Conservation (phyloP, 192 early-diverging fungal genomes). For the Coemansia sp. region DNA sequence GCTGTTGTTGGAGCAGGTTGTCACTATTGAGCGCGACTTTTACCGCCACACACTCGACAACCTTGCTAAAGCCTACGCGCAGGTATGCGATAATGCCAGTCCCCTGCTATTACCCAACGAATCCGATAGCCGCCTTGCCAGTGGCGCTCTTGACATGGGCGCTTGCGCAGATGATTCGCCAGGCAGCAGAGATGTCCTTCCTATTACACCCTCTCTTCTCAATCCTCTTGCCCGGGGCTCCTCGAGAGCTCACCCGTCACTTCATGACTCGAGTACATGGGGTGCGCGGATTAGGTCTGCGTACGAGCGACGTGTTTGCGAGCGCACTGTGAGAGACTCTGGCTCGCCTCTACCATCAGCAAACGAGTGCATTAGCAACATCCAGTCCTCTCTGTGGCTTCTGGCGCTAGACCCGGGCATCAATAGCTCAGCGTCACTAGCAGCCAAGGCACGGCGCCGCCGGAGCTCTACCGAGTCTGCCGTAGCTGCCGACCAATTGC, state of each 20-base stretch:
- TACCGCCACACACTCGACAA: conserved; percentile 10
- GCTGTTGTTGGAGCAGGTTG: conserved; percentile 26
- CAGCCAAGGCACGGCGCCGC: conserved; percentile 30
- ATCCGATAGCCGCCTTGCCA: not conserved
- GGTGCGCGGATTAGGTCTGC: not conserved
- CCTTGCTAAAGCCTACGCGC: not conserved
- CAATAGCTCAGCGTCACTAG: conserved; percentile 12
- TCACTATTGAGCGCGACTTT: conserved; percentile 34
- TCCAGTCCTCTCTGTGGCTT: conserved; percentile 32
- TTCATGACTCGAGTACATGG: not conserved
- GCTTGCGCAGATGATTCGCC: not conserved
- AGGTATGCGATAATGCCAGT: not conserved
- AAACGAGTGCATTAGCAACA: conserved; percentile 21
- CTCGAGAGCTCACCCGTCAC: not conserved
- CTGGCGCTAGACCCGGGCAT: conserved; percentile 31
- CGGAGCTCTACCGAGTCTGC: conserved; percentile 17
- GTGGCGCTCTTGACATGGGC: not conserved
- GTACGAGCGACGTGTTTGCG: conserved; percentile 11
- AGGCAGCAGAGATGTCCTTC: too few species aligned
- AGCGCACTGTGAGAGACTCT: conserved; percentile 7
- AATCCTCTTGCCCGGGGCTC: not conserved
- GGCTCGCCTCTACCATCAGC: conserved; percentile 18
- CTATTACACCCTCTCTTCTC: not conserved
- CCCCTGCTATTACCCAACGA: not conserved
- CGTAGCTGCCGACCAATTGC: conserved; percentile 19